Base-by-base conservation (phyloP, 1,284 basidiomycete species). In the Melampsora abietis-canadensis region DNA sequence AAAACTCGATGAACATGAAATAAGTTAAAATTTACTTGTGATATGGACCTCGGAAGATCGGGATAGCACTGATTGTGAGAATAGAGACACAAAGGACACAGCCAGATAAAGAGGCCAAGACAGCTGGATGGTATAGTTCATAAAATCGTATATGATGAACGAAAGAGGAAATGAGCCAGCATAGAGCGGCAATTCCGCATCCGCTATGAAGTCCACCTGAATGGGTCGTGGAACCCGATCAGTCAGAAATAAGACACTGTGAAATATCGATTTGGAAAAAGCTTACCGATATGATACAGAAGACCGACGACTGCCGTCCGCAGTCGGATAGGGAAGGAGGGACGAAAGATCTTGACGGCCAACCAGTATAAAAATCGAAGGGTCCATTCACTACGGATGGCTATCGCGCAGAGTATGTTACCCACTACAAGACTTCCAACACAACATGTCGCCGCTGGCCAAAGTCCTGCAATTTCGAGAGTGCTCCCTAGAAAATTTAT, bases 301-400 rank as follows among this genome's bases (percentile, higher is more conserved):
- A 73, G 8, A 44, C 62, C 63, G 4, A 73, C 69, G 10, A 73
- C 62, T 44, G 40, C 44, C n/a, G 31, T 61, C 54, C 69, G 15
- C 14, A 73, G 2, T 48, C 62, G 40, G 21, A 73, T 37, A 8
- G 69, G 69, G 31, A 65, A 59, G 10, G 31, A 57, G n/a, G 68
- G 68, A 10, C 72, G 31, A 66, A 74, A 74, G 8, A 27, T 30
- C 30, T 74, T 74, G 34, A 74, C 30, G 15, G 87, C 83, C 10
- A 85, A 70, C 62, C 87, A 82, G 80, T 88, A 89, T 5, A 89
- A 80, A 46, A 86, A 79, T 4, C 88, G 85, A 5, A 87, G 85
- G 77, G 89, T 88, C 12, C 88, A 81, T 77, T 89, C 86, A 76
- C 87, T 87, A 1, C 86, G 82, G 82, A 87, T 84, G 37, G 87